Evolutionary conservation across 805 yeast species (phyloP).

Genomic region (Saturnispora bothae): DNA sequence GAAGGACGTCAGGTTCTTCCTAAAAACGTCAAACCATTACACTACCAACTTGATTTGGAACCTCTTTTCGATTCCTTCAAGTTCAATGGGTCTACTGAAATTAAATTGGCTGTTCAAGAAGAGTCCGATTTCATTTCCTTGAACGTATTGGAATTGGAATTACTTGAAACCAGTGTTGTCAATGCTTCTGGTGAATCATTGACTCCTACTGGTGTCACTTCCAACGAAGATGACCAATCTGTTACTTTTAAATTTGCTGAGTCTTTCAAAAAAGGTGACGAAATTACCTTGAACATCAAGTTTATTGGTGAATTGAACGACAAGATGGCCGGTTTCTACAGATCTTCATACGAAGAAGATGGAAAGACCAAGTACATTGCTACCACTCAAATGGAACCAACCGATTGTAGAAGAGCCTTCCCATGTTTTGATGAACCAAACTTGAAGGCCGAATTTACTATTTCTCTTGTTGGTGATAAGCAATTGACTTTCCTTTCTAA

Average conservation of each 20-base stretch:
- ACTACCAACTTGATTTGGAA: conserved; percentile 53
- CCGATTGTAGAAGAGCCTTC: conserved; percentile 50
- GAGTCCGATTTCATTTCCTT: conserved; percentile 39
- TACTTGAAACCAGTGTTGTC: conserved; percentile 15
- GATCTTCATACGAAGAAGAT: conserved; percentile 36
- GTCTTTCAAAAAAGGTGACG: conserved; percentile 20
- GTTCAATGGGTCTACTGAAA: conserved; percentile 42
- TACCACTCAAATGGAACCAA: conserved; percentile 53
- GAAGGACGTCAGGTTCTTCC: conserved; percentile 26
- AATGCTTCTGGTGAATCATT: conserved; percentile 14
- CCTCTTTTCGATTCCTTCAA: conserved; percentile 30
- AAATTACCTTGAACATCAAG: conserved; percentile 25
- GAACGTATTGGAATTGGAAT: conserved; percentile 28
- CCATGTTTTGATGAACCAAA: conserved; percentile 52
- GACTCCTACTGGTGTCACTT: conserved; percentile 14
- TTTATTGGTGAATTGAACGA: conserved; percentile 39
- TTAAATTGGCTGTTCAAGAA: conserved; percentile 37
- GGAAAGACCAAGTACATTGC: conserved; percentile 36
- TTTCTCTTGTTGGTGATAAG: conserved; percentile 30
- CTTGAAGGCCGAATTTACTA: conserved; percentile 44
- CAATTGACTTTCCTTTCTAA: conserved; percentile 37
- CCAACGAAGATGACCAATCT: conserved; percentile 50
- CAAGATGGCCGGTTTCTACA: conserved; percentile 50
- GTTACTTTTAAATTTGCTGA: conserved; percentile 49
- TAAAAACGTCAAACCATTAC: conserved; percentile 57